Evolutionary conservation across 2,329 filamentous ascomycete genomes (phyloP), one percentile per base, ranked within the genome.

Genomic region (Calonectria naviculata): DNA sequence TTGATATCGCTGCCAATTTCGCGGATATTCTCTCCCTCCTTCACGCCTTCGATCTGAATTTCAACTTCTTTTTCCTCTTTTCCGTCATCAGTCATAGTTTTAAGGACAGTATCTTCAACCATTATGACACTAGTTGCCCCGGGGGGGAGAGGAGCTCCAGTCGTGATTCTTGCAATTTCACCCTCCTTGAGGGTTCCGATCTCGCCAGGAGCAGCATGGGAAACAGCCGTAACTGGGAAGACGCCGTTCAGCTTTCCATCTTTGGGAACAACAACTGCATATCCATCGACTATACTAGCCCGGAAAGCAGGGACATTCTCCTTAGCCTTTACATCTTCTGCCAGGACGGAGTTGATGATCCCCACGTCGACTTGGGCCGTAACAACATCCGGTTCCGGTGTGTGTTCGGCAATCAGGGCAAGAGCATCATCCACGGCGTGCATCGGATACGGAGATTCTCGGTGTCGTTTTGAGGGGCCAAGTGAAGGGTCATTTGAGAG

Each of bases 281-380:
- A 99, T 1, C 97, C 97, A 81, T 99, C 97, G 0, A 99, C 97
- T 46, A 98, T 98, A 80, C 96, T 98, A 21, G 97, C 97, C 70
- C 95, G 89, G 84, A 97, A 99, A 0, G 96, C 97, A 0, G 97
- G 97, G 0, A 99, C 97, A 9, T 93, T 91, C 80, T 98, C 96
- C 5, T 85, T 84, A 0, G 97, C 95, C 44, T 87, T 89, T 28
- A 99, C 92, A 75, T 97, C 93, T 80, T 95, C 91, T 0, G 96
- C 95, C 2, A 99, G 86, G 0, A 98, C 92, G 10, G 89, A 90
- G 9, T 95, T 95, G 1, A 96, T 89, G 0, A 98, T 85, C 2
- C 84, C 83, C 38, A 88, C 87, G 71, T 93, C 85, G 5, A 97
- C 93, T 8, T 90, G 88, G 2, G 86, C 84, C 58, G 86, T 89